Percentiles rank a stretch among this genome's conserved stretches.
These are phyloP conservation scores for Hevea brasiliensis DNA, from an alignment of 345 rosid genomes.

Conservation along the genomic window DNA sequence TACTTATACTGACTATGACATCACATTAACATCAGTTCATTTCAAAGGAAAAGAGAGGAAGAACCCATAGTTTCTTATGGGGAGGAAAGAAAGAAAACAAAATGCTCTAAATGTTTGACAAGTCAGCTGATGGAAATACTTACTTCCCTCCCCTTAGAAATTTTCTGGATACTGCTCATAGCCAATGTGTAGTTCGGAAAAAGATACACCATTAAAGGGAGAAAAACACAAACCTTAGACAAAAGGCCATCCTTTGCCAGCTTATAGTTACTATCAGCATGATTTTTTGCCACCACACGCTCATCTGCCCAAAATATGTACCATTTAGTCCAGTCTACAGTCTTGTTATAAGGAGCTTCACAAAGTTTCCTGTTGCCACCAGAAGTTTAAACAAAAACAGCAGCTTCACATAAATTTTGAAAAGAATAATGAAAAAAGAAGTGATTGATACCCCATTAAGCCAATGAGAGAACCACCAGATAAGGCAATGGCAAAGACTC, in stretches of 20 bases:
- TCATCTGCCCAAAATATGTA: constrained; percentile 85
- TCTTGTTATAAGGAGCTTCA: constrained; percentile 80
- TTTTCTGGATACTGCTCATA: background rate
- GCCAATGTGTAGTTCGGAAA: background rate
- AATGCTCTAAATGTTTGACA: constrained; percentile 4
- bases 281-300: constrained; percentile 75
- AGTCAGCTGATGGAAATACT: background rate
- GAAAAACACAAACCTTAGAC: constrained; percentile 54
- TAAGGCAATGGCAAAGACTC: constrained; percentile 73
- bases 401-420: constrained; percentile 23
- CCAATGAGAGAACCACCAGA: constrained; percentile 87
- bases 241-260: constrained; percentile 70
- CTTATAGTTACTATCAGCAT: constrained; percentile 86
- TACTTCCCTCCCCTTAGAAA: background rate
- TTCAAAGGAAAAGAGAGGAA: background rate
- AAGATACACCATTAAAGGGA: background rate
- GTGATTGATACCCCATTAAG: constrained; percentile 59
- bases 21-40: background rate
- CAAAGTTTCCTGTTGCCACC: constrained; percentile 65
- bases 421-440: constrained; percentile 16
- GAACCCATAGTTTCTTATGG: background rate
- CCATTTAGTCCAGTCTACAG: constrained; percentile 89
- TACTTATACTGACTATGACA: background rate
- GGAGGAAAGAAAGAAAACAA: background rate
- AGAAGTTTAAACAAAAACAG: constrained; percentile 23